Evolutionary conservation across 768 basidiomycete species (phyloP), one percentile per base, ranked within the genome.

Genomic region (Lactarius pseudohatsudake): DNA sequence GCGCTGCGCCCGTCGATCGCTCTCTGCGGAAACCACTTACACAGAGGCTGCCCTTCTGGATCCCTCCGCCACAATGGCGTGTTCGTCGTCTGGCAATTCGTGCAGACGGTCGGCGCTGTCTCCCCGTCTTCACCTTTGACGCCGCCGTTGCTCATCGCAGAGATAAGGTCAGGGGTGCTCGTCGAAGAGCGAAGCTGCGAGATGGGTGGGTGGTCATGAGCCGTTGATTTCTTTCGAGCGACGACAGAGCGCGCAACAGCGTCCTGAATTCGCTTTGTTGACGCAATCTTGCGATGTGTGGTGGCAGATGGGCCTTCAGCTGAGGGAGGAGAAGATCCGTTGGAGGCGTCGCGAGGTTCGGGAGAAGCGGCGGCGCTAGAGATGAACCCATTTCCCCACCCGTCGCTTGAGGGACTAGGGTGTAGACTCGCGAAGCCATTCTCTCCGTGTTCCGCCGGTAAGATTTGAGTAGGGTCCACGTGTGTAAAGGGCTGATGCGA

Each of bases 51-150:
- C 22, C 94, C 94, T 72, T 96, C 94, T 0, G 94, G 92, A 79
- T 96, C 93, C 68, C 94, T 81, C 76, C 94, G 84, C 94, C 94
- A 96, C 56, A 96, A 79, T 10, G 94, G 94, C 45, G 96, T 98
- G 74, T 94, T 97, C 15, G 92, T 96, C 63, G 96, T 98, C 72
- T 92, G 89, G 76, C 96, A 98, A 74, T 98, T 98, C 7, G 92
- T 94, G 76, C 96, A 98, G 34, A 91, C 80, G 2, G 94, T 97
- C 10, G 89, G 92, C 8, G 85, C 75, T 64, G 84, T 81, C 56
- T 92, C 91, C 60, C 82, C 85, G 63, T 90, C 89, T 67, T 89
- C 92, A 57, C 75, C 79, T 30, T 79, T 79, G 70, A 80, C 82
- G 64, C 71, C 72, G 70, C 73, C 60, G 64, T 58, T 66, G 72